Base-by-base conservation (phyloP, 169 alveolate species). In the Cryptosporidium meleagridis region DNA sequence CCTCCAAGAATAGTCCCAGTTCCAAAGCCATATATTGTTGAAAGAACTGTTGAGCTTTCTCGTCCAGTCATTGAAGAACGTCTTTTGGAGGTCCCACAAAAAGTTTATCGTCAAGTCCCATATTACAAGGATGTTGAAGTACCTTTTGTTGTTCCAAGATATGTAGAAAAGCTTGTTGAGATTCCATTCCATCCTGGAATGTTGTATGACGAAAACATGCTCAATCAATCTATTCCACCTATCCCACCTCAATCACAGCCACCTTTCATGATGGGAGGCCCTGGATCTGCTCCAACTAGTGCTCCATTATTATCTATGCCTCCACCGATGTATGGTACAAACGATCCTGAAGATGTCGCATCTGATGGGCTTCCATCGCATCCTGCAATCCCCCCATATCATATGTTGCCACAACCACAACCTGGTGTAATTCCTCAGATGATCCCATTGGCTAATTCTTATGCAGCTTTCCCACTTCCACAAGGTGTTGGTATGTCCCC, bases 1-100 rank as follows among this genome's bases (percentile, higher is more conserved):
- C 96, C 96, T n/a, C 96, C 96, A 8, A 94, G 94, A 87, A 94
- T 94, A 53, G 93, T 94, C 41, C 95, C 96, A 8, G 91, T 87
- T 31, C 95, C 95, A 9, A 94, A 92, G 85, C 92, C 94, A 26
- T 95, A 94, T 65, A 87, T 93, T 69, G 96, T 94, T 12, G 96
- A 94, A 69, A 85, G 96, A 55, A 92, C 93, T 18, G 96, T 94
- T 51, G 95, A 94, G 62, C 92, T 95, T 39, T 92, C 94, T 18
- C 93, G 93, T 58, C 96, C 96, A 23, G 95, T 80, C 1, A 65
- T 80, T 62, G 89, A 80, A 48, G 96, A 94, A 91, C 92, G 93
- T 59, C 85, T 94, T 16, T 68, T 94, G 35, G 95, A 94, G 67
- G 94, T 94, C 10, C 96, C 96, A 10, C 96, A 94, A 75, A 94